These are phyloP conservation scores for Cucurbitaria berberidis DNA, from an alignment of 2,329 filamentous ascomycete genomes.

Conservation along the genomic window DNA sequence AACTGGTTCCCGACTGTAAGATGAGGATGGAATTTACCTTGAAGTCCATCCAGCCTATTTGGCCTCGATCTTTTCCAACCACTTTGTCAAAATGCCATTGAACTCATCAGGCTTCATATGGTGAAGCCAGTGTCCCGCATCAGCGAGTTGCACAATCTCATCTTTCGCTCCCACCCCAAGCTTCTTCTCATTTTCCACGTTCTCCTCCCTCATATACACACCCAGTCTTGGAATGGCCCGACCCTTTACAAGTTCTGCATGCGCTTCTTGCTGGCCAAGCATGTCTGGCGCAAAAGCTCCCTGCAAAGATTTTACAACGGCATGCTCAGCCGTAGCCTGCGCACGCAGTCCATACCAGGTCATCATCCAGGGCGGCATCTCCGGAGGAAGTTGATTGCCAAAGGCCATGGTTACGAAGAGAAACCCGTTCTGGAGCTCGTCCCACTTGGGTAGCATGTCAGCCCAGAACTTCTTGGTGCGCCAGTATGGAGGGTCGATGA, in stretches of 20 bases:
- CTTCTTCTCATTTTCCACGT: slow-evolving; percentile 17
- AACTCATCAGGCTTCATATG: slow-evolving; percentile 21
- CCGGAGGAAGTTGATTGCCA: slow-evolving; percentile 3
- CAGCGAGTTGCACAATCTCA: slow-evolving; percentile 12
- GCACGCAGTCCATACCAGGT: slow-evolving; percentile 19
- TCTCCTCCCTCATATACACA: slow-evolving; percentile 11
- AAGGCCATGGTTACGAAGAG: slow-evolving; percentile 1
- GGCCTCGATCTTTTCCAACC: slow-evolving; percentile 13
- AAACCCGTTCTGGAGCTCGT: not conserved
- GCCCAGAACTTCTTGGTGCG: slow-evolving; percentile 4
- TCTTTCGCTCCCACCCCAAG: slow-evolving; percentile 13
- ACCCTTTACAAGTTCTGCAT: slow-evolving; percentile 13
- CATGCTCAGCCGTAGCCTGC: slow-evolving; percentile 12
- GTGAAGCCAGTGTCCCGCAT: slow-evolving; percentile 25
- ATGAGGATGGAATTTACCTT: too few relatives aligned
- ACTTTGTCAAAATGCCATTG: slow-evolving; percentile 16
- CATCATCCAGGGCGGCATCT: slow-evolving; percentile 21
- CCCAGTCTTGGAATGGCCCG: slow-evolving; percentile 17
- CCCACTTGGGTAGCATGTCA: slow-evolving; percentile 1
- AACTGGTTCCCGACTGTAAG: too few relatives aligned
- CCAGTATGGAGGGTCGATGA: slow-evolving; percentile 25
- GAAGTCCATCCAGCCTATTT: not conserved
- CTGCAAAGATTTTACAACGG: slow-evolving; percentile 5
- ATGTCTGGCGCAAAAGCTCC: slow-evolving; percentile 8
- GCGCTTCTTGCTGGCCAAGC: slow-evolving; percentile 11